Evolutionary conservation across 192 early-diverging fungal species (phyloP).

Genomic region (Obelidium mucronatum): DNA sequence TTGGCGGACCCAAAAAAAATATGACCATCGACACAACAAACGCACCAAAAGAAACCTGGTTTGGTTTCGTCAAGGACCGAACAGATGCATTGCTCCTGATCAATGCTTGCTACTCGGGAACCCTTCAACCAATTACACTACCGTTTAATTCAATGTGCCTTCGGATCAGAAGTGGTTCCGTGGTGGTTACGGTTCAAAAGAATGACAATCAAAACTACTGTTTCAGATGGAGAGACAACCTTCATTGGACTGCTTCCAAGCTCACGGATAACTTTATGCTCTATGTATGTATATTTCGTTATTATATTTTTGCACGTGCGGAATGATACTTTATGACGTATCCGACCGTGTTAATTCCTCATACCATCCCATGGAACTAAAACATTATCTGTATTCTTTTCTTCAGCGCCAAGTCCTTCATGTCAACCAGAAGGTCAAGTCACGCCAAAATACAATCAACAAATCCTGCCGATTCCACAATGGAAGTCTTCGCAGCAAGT

Average conservation of each 20-base stretch:
- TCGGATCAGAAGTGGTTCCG: not conserved
- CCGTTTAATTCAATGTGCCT: not conserved
- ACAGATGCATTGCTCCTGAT: conserved; percentile 11
- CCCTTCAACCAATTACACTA: not conserved
- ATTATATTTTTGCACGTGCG: no score
- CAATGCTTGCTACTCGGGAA: not conserved
- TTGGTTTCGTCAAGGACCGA: conserved; percentile 22
- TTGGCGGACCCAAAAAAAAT: no score
- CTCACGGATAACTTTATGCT: conserved; percentile 4
- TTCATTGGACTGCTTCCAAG: conserved; percentile 1
- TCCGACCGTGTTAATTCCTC: no score
- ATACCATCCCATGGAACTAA: no score
- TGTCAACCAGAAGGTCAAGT: not conserved
- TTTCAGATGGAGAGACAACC: not conserved
- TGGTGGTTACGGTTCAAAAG: not conserved
- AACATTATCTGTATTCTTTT: no score
- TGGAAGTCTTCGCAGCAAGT: not conserved
- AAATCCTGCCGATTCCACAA: conserved; percentile 2
- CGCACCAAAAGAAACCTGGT: conserved; percentile 6
- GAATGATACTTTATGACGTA: no score
- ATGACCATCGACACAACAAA: not conserved
- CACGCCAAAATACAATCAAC: not conserved
- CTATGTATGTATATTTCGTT: no score
- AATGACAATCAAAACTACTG: conserved; percentile 3
- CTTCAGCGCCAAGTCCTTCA: not conserved